Conservation (phyloP, 2,329 filamentous ascomycete genomes). For the Exophiala spinifera region DNA sequence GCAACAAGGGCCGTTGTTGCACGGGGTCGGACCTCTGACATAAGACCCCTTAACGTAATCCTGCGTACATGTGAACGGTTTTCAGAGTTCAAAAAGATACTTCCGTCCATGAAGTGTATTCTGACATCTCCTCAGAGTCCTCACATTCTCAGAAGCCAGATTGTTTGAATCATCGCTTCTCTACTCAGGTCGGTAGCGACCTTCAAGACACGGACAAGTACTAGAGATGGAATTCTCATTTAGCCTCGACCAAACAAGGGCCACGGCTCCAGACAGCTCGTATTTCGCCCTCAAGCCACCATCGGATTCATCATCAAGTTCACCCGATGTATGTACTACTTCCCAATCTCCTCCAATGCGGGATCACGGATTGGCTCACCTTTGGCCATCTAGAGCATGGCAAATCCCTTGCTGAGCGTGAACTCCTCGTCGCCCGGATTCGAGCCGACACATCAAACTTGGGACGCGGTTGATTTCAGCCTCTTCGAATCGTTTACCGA, state of each 20-base stretch:
- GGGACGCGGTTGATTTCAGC: background rate
- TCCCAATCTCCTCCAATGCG: background rate
- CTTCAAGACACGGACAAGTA: background rate
- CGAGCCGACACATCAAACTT: background rate
- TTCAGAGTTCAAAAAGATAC: too few species aligned
- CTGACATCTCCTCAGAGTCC: background rate
- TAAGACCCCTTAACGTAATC: background rate
- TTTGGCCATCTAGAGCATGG: background rate
- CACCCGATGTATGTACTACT: slow-evolving; percentile 5
- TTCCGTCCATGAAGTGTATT: too few species aligned
- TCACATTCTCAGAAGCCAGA: background rate
- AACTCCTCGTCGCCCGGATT: background rate
- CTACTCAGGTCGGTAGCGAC: background rate
- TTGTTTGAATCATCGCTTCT: too few species aligned
- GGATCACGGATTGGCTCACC: background rate
- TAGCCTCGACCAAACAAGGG: background rate
- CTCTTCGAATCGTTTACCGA: background rate
- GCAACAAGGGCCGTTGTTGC: too few species aligned
- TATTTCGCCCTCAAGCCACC: background rate
- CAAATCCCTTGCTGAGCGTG: background rate
- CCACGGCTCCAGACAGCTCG: background rate
- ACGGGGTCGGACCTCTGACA: too few species aligned
- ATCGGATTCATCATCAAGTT: slow-evolving; percentile 3
- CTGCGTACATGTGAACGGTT: too few species aligned
- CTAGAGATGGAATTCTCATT: slow-evolving; percentile 4